Conservation (phyloP, 371 early-diverging fungal species). For the Funneliformis caledonium region DNA sequence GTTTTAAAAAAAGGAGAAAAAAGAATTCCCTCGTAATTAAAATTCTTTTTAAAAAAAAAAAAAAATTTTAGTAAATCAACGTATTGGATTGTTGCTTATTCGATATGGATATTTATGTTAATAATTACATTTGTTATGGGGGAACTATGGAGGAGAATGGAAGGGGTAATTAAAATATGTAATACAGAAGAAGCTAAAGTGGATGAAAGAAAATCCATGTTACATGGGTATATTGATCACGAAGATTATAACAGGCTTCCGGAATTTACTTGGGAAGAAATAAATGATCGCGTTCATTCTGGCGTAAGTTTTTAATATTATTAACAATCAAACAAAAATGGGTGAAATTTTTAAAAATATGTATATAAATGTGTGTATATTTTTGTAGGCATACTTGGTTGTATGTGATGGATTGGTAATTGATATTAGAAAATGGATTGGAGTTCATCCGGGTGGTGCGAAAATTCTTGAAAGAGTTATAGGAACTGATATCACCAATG, state of each 20-base stretch:
- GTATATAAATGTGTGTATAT: background rate
- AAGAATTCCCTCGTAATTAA: no score
- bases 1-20: background rate
- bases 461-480: slow-evolving; percentile 38
- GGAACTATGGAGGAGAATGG: background rate
- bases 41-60: no score
- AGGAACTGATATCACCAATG: slow-evolving; percentile 41
- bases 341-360: background rate
- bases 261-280: slow-evolving; percentile 26
- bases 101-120: background rate
- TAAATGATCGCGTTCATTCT: slow-evolving; percentile 36
- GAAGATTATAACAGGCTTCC: background rate
- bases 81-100: background rate
- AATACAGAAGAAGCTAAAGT: background rate
- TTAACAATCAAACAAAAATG: no score
- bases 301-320: slow-evolving; percentile 5
- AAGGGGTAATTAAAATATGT: background rate
- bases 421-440: slow-evolving; percentile 39
- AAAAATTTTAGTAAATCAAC: background rate
- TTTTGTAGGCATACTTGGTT: slow-evolving; percentile 37
- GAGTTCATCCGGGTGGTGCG: slow-evolving; percentile 37
- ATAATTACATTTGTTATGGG: background rate
- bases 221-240: background rate
- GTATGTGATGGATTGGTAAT: slow-evolving; percentile 40
- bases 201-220: background rate